Evolutionary conservation across 306 rosid species (phyloP), one percentile per base, ranked within the genome.

Genomic region (Cucurbita moschata): DNA sequence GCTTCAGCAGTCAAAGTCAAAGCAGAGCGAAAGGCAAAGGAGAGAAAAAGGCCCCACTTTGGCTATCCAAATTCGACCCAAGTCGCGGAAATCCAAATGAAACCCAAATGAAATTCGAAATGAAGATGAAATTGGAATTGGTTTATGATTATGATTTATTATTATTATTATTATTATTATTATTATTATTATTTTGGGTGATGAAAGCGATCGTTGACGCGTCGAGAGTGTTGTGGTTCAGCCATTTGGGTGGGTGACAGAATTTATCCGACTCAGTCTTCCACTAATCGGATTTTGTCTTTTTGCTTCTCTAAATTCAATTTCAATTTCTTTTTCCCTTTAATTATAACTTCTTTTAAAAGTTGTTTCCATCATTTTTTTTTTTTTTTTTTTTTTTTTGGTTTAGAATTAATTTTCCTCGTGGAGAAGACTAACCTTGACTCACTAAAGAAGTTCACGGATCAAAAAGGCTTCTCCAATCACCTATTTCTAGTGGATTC

Each of bases 1-100:
- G 86, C 54, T 82, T 74, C 71, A 68, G 19, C 50, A 82, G 99
- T 95, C 99, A 92, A 88, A 91, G 97, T 95, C 99, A 88, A 88
- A 84, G 39, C 84, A 85, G 83, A 79, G 71, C n/a, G 81, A 77
- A 21, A 30, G 54, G 54, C 54, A 50, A 50, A 50, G 54, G 37
- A 49, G 30, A 26, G 11, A 14, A 55, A 54, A n/a, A 8, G 70
- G 71, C 6, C 71, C 77, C 74, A 50, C 58, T 23, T 35, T 21
- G 5, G 74, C 44, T 26, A 69, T 30, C 58, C 74, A 47, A 69
- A 69, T 46, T 67, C 72, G 72, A 67, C 72, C 19, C 55, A 49
- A 18, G 46, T 23, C 58, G 73, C 43, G 73, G 76, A 57, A 82
- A 79, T 52, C 40, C 81, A 77, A 77, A 84, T 78, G 76, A 46